These are phyloP conservation scores for Kwoniella dejecticola DNA, from an alignment of 768 basidiomycete species.

Conservation along the genomic window DNA sequence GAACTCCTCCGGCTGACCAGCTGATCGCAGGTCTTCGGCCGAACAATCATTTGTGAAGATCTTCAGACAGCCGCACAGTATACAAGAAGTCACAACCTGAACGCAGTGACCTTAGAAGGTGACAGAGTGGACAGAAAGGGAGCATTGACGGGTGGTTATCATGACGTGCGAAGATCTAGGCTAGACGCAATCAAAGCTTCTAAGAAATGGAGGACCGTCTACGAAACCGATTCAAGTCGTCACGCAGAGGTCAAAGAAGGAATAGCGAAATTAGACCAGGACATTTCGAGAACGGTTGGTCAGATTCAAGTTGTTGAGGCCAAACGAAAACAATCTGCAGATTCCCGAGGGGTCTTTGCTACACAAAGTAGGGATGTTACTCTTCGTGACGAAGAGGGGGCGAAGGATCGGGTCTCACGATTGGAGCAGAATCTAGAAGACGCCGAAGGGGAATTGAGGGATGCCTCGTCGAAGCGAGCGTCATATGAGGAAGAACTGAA, in stretches of 20 bases:
- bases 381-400: conserved; percentile 70
- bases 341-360: conserved; percentile 67
- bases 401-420: conserved; percentile 64
- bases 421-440: conserved; percentile 72
- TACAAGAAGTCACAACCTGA: conserved; percentile 89
- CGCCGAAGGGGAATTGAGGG: conserved; percentile 69
- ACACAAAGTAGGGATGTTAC: conserved; percentile 64
- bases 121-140: conserved; percentile 98
- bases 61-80: conserved; percentile 90
- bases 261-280: conserved; percentile 76
- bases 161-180: conserved; percentile 85
- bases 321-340: conserved; percentile 70
- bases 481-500: conserved; percentile 71
- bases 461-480: conserved; percentile 65
- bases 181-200: conserved; percentile 82
- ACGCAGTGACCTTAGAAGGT: conserved; percentile 95
- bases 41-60: conserved; percentile 93
- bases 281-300: conserved; percentile 75
- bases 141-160: conserved; percentile 91
- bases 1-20: background rate
- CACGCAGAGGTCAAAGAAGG: conserved; percentile 73
- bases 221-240: conserved; percentile 66
- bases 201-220: conserved; percentile 72
- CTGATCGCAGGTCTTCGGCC: conserved; percentile 72
- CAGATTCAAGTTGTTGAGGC: conserved; percentile 69